Conservation (phyloP, 208 protist species). For the Herpetomonas samuelpessoai region DNA sequence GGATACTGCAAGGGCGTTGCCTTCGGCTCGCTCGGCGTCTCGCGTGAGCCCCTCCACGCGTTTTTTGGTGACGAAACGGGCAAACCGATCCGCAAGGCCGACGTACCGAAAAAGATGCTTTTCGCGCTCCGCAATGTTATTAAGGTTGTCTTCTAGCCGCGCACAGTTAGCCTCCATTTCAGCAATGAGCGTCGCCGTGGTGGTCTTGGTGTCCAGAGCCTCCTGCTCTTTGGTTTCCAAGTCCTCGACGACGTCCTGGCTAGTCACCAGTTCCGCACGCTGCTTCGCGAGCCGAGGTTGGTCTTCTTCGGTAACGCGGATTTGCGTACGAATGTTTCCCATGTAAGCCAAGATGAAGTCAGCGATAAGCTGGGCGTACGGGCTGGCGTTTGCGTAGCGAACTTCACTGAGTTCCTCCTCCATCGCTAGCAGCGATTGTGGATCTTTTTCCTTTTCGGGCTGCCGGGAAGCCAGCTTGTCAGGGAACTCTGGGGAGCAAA, state of each 20-base stretch:
- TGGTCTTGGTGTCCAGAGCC: not conserved
- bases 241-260: conserved; percentile 13
- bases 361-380: conserved; percentile 33
- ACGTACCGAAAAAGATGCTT: conserved; percentile 43
- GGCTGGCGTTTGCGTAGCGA: conserved; percentile 31
- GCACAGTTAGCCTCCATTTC: conserved; percentile 18
- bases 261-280: conserved; percentile 16
- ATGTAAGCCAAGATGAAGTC: conserved; percentile 45
- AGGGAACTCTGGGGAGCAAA: conserved; percentile 47
- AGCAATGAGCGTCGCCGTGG: conserved; percentile 12
- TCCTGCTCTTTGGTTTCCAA: conserved; percentile 1
- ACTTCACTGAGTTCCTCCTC: conserved; percentile 39
- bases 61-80: conserved; percentile 28
- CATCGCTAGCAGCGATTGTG: conserved; percentile 23
- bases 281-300: conserved; percentile 20
- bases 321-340: conserved; percentile 23
- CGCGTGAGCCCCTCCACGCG: conserved; percentile 18
- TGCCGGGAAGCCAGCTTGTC: conserved; percentile 26
- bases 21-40: conserved; percentile 37
- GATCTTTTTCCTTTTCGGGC: conserved; percentile 33
- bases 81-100: conserved; percentile 67
- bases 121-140: conserved; percentile 24
- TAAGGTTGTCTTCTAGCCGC: conserved; percentile 15
- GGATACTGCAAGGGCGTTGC: conserved; percentile 58
- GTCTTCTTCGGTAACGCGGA: conserved; percentile 13